Base-by-base conservation (phyloP, 495 filamentous ascomycete genomes). In the Oidiodendron maius region DNA sequence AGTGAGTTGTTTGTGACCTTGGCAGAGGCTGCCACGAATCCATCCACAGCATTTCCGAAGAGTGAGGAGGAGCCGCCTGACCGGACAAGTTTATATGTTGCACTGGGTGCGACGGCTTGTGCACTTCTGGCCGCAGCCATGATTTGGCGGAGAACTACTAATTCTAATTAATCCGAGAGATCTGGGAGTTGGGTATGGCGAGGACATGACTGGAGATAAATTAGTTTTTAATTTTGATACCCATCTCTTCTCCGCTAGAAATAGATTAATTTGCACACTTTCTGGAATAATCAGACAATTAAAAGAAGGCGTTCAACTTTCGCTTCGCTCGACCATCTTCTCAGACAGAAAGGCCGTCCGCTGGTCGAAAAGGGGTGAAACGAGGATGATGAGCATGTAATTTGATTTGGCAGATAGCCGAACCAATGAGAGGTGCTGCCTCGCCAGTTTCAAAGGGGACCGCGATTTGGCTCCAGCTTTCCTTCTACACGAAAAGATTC, bases 11-110 rank as follows among this genome's bases (percentile, higher is more conserved):
- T 96, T 69, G 89, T 96, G 39, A 72, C 74, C 11, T 61, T 80
- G 39, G 93, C 94, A 9, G 93, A 98, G 66, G 87, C 88, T 25
- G 93, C 93, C 0, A 86, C 89, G 51, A 85, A 88, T 58, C 93
- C 93, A 2, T 88, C 83, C 47, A 85, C 79, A 0, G 91, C 85
- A 6, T 94, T 91, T 62, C 91, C 93, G 2, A 89, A 87, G 62
- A 85, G 71, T 21, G 82, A 97, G 40, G 88, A 91, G 45, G 88
- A 89, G 54, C 77, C 83, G 17, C 76, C 80, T 8, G 91, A 96
- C 63, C 76, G 86, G 59, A 87, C 88, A 52, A 80, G 83, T 42
- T 70, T 94, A 60, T 95, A 93, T 56, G 82, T 96, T 61, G 89
- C 88, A 1, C 64, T 95, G 0, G 88, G 85, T 3, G 89, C 87